Base-by-base conservation (phyloP, 23 red algal species). In the Gracilaria domingensis region DNA sequence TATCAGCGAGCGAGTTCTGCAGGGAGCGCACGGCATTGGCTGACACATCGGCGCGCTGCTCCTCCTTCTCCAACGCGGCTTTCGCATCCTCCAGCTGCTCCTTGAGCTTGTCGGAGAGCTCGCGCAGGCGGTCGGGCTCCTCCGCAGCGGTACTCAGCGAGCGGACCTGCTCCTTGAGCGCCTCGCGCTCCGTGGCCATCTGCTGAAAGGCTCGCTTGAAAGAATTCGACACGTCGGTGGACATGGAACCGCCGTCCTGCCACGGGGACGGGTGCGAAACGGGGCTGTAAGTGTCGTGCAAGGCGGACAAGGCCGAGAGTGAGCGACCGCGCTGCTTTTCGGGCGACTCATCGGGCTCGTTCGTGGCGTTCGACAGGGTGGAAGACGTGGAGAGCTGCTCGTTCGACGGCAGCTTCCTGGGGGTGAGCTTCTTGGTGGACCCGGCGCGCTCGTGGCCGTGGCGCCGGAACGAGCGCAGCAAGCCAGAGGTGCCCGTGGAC, bases 121-220 rank as follows among this genome's bases (percentile, higher is more conserved):
- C 57, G 16, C 55, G 45, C 44, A 70, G 13, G 7, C 74, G 47
- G 24, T 89, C 72, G 18, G 69, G 58, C 74, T 89, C 86, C 30
- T 61, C 56, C 9, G 54, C 72, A 16, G 55, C 51, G 17, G 69
- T 37, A 28, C 59, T 60, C 18, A 89, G 55, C 20, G 50, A 29
- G 12, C 65, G 28, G 37, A 79, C 56, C 72, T 78, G 45, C 28
- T 16, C 72, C 37, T 70, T 61, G 23, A 89, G 54, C 23, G 54
- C 72, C 30, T 89, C 86, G 30, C 86, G 58, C 74, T 89, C 86
- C 34, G 86, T 89, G 34, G 86, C 86, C 49, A 89, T 89, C 23
- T 79, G 48, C 72, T 89, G 86, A 67, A 89, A 89, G 72, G 86
- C 86, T 11, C 86, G 69, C 32, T 89, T 89, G 49, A 89, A 89